phyloP scores from a whole-genome alignment of 129 eudicot genomes.

The Ambrosia trifida region DNA sequence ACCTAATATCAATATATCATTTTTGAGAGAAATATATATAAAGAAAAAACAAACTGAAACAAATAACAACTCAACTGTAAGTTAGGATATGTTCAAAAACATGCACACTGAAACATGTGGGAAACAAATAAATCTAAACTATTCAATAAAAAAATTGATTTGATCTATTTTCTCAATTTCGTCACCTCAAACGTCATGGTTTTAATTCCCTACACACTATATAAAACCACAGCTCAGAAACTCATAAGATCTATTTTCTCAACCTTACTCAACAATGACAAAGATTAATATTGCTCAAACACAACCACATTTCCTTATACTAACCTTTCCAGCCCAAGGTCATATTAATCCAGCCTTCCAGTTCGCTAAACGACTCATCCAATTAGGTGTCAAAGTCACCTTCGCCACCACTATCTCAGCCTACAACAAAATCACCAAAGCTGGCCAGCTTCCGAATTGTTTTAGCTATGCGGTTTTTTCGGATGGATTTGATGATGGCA shows the following conservation, averaged over 20 bases:
- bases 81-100: too few species aligned
- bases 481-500: constrained; percentile 54
- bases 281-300: background rate
- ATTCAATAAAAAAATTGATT: background rate
- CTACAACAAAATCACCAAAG: constrained; percentile 33
- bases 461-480: constrained; percentile 38
- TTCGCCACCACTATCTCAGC: constrained; percentile 42
- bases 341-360: constrained; percentile 51
- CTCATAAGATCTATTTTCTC: background rate
- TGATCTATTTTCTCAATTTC: background rate
- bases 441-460: constrained; percentile 14
- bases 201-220: background rate
- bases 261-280: constrained; percentile 1
- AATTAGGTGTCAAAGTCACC: constrained; percentile 49
- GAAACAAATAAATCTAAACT: too few species aligned
- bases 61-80: too few species aligned
- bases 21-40: too few species aligned
- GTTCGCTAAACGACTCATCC: constrained; percentile 43
- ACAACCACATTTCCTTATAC: constrained; percentile 44
- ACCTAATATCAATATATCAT: too few species aligned
- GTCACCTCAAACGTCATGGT: constrained; percentile 5
- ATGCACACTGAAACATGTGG: too few species aligned
- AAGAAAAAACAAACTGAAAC: too few species aligned
- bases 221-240: background rate
- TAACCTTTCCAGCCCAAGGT: constrained; percentile 52